These are phyloP conservation scores for Crotalaria pallida DNA, from an alignment of 306 rosid species.

Conservation along the genomic window DNA sequence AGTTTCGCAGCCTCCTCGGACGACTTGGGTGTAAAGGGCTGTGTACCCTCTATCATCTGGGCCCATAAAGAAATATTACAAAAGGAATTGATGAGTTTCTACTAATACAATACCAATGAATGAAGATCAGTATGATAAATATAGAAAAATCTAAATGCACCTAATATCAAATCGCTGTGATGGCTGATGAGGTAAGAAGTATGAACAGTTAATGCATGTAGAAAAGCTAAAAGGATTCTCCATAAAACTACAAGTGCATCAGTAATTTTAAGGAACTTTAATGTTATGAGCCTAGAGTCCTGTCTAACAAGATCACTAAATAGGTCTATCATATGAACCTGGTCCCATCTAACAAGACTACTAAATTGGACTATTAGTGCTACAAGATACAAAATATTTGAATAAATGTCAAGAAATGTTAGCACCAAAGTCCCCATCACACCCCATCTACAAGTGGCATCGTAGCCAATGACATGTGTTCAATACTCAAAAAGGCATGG, in stretches of 20 bases:
- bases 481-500: no score
- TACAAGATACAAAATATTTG: background rate
- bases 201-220: constrained; percentile 3
- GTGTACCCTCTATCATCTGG: constrained; percentile 90
- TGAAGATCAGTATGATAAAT: background rate
- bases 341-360: no score
- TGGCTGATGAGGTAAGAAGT: no score
- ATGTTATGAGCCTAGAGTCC: constrained; percentile 6
- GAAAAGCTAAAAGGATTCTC: background rate
- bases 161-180: background rate
- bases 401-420: constrained; percentile 2
- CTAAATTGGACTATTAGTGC: background rate
- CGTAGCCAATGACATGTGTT: no score
- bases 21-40: constrained; percentile 61
- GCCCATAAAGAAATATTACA: background rate
- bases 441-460: no score
- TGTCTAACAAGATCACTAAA: background rate
- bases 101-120: background rate
- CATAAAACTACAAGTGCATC: constrained; percentile 2
- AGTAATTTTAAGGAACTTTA: background rate
- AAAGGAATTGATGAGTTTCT: background rate
- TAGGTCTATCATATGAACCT: no score
- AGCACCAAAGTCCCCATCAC: background rate
- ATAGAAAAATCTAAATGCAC: constrained; percentile 6
- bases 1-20: constrained; percentile 60